phyloP scores from a whole-genome alignment of 352 stramenopile genomes.

The Pythium graminicola region DNA sequence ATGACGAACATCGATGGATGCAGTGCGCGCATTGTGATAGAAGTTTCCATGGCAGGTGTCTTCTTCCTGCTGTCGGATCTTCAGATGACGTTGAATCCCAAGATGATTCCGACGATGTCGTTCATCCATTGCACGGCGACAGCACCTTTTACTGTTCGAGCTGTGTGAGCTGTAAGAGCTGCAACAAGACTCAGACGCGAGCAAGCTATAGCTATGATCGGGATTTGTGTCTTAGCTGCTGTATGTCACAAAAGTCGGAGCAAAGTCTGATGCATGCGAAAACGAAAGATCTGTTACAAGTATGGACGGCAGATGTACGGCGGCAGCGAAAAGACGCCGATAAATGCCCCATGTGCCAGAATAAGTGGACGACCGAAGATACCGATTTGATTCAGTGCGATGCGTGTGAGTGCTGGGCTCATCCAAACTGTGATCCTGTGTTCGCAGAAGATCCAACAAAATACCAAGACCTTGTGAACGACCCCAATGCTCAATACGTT shows the following conservation, averaged over 20 bases:
- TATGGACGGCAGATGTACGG: conserved; percentile 48
- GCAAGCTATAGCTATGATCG: conserved; percentile 61
- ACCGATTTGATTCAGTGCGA: conserved; percentile 86
- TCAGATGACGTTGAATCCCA: conserved; percentile 18
- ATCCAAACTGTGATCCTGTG: conserved; percentile 65
- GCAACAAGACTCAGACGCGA: conserved; percentile 34
- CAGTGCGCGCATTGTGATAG: conserved; percentile 23
- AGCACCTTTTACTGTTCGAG: conserved; percentile 51
- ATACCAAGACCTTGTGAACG: conserved; percentile 59
- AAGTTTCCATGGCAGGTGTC: conserved; percentile 24
- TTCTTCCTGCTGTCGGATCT: conserved; percentile 19
- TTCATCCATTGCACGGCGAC: background rate
- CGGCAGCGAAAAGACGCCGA: conserved; percentile 56
- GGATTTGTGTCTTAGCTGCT: conserved; percentile 52
- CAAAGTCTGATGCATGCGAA: conserved; percentile 39
- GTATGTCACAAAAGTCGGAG: conserved; percentile 46
- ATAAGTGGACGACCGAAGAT: conserved; percentile 63
- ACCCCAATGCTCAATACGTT: conserved; percentile 65
- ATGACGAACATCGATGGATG: conserved; percentile 14
- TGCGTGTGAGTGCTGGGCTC: conserved; percentile 76
- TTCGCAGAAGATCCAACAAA: conserved; percentile 50
- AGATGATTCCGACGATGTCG: conserved; percentile 2
- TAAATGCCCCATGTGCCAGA: conserved; percentile 68
- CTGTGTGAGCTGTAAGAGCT: conserved; percentile 62
- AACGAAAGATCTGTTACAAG: conserved; percentile 44